These are phyloP conservation scores for Aphanoascus verrucosus DNA, from an alignment of 2,329 filamentous ascomycete genomes.

Conservation along the genomic window DNA sequence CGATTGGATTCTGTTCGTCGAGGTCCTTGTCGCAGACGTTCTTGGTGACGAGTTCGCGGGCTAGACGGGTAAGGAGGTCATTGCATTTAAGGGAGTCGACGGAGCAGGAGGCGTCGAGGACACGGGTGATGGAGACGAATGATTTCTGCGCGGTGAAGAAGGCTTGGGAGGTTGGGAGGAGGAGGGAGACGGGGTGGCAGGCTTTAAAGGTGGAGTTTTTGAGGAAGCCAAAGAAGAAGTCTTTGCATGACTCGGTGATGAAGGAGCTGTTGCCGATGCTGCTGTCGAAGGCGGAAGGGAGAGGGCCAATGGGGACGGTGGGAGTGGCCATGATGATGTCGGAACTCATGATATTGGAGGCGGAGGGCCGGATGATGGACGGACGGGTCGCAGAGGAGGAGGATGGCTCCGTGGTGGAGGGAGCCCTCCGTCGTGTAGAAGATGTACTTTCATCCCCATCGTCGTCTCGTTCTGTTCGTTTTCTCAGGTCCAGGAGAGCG, in stretches of 20 bases:
- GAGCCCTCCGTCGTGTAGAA: not conserved
- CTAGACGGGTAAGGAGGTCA: slow-evolving; percentile 53
- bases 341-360: not conserved
- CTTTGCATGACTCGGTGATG: slow-evolving; percentile 38
- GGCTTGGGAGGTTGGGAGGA: slow-evolving; percentile 70
- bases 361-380: slow-evolving; percentile 2
- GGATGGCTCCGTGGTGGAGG: not conserved
- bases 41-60: slow-evolving; percentile 50
- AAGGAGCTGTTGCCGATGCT: slow-evolving; percentile 51
- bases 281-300: slow-evolving; percentile 59
- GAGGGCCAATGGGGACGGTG: slow-evolving; percentile 21
- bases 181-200: slow-evolving; percentile 75
- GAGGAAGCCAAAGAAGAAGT: slow-evolving; percentile 57
- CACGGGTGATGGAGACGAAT: slow-evolving; percentile 59
- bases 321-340: slow-evolving; percentile 15
- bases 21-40: slow-evolving; percentile 65
- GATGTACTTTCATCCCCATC: not conserved
- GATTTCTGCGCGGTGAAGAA: slow-evolving; percentile 75
- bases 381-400: not conserved
- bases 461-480: not conserved
- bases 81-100: slow-evolving; percentile 57
- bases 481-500: not conserved
- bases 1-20: slow-evolving; percentile 53
- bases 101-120: slow-evolving; percentile 67
- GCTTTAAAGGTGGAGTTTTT: slow-evolving; percentile 54